Conservation (phyloP, 495 filamentous ascomycete genomes). For the Lophium mytilinum region DNA sequence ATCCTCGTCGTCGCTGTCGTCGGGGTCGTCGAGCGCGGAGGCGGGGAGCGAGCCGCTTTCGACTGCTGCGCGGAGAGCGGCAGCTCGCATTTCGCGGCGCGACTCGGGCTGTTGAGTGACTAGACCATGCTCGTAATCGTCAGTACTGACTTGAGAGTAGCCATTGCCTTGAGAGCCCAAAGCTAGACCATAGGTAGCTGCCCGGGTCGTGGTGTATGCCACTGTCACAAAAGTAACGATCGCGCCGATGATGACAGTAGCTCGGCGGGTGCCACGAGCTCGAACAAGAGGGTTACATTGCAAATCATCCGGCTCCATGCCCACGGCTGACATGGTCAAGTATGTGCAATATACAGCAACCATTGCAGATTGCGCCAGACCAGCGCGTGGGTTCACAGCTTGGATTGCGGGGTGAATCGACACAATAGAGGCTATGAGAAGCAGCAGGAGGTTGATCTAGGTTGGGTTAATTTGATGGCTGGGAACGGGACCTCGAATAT, state of each 20-base stretch:
- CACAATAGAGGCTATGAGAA: conserved; percentile 70
- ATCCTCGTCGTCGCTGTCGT: conserved; percentile 51
- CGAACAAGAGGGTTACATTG: conserved; percentile 89
- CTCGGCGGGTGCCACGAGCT: conserved; percentile 81
- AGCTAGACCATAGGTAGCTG: conserved; percentile 88
- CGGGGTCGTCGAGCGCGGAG: conserved; percentile 75
- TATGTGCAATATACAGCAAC: conserved; percentile 98
- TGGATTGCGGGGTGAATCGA: conserved; percentile 89
- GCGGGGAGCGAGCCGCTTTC: conserved; percentile 86
- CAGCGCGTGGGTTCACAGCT: conserved; percentile 85
- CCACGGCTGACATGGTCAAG: conserved; percentile 94
- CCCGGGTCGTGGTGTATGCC: conserved; percentile 94
- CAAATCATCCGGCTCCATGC: conserved; percentile 95
- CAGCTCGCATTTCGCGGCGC: conserved; percentile 84
- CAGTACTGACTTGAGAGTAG: conserved; percentile 51
- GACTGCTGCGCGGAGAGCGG: conserved; percentile 84
- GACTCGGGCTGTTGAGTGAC: conserved; percentile 76
- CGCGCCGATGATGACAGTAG: conserved; percentile 81
- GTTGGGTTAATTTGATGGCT: too few species aligned
- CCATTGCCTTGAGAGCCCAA: conserved; percentile 56
- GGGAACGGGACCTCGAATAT: too few species aligned
- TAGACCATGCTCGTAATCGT: conserved; percentile 74
- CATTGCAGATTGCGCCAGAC: conserved; percentile 93
- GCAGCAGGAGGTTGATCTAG: conserved; percentile 74
- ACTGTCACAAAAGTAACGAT: conserved; percentile 95